Conservation (phyloP, 192 early-diverging fungal genomes). For the Coemansia sp. region DNA sequence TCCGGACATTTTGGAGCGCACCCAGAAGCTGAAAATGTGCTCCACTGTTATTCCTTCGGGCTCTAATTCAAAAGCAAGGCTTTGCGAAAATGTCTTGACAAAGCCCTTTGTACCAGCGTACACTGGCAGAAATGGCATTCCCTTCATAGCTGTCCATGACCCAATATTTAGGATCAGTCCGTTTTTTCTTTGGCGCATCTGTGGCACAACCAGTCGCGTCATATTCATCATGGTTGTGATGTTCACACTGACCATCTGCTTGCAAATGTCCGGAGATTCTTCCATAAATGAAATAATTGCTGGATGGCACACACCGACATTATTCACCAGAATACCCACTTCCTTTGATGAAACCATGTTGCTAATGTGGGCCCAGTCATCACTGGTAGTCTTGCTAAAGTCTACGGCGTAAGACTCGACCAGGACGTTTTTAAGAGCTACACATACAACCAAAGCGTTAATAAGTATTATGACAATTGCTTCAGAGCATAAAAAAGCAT, state of each 20-base stretch:
- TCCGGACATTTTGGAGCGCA: constrained; percentile 91
- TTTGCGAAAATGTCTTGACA: constrained; percentile 85
- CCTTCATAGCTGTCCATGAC: constrained; percentile 79
- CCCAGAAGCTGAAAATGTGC: constrained; percentile 91
- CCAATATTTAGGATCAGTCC: constrained; percentile 93
- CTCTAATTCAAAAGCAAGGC: constrained; percentile 77
- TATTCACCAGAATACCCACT: constrained; percentile 74
- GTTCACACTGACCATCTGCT: constrained; percentile 84
- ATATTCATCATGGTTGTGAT: constrained; percentile 75
- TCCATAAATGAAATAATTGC: constrained; percentile 82
- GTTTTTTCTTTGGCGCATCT: constrained; percentile 68
- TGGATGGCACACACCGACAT: constrained; percentile 87
- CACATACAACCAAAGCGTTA: neutral
- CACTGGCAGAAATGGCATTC: constrained; percentile 82
- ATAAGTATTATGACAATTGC: neutral
- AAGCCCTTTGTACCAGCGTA: constrained; percentile 94
- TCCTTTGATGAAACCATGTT: constrained; percentile 33
- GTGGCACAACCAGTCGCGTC: constrained; percentile 75
- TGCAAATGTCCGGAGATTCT: constrained; percentile 63
- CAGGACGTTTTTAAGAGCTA: constrained; percentile 33
- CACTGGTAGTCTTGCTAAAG: constrained; percentile 27
- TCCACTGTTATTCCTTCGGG: constrained; percentile 77
- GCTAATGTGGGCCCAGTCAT: constrained; percentile 27
- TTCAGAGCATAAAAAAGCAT: neutral
- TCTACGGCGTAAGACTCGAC: constrained; percentile 40